These are phyloP conservation scores for Aspergillus ibericus DNA, from an alignment of 2,329 filamentous ascomycete genomes.

Conservation along the genomic window DNA sequence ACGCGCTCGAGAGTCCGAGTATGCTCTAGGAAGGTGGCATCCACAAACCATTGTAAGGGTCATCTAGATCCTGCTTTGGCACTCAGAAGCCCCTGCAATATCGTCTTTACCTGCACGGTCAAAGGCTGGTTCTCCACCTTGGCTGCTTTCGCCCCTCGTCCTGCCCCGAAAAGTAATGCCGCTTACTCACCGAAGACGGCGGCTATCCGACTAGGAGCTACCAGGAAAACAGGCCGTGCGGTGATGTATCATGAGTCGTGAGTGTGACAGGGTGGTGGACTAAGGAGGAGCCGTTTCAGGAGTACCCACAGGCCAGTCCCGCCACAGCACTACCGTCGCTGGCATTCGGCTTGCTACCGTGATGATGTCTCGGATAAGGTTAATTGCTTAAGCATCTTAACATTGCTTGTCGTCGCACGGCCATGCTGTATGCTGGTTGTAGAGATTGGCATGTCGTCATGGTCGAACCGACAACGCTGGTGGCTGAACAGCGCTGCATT, in stretches of 20 bases:
- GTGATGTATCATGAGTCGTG: neutral
- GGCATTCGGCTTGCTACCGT: neutral
- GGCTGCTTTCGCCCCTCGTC: too few species aligned
- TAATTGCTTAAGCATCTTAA: neutral
- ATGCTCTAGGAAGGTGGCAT: too few species aligned
- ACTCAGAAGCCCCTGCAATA: too few species aligned
- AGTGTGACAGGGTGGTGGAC: neutral
- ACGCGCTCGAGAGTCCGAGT: neutral
- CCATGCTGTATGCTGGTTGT: neutral
- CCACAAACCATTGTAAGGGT: too few species aligned
- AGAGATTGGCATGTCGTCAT: neutral
- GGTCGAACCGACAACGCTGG: too few species aligned
- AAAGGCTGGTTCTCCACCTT: too few species aligned
- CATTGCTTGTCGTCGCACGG: neutral
- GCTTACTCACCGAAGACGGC: neutral
- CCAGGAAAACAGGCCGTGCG: neutral
- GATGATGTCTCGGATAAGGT: neutral
- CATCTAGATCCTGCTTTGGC: too few species aligned
- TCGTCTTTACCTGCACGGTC: too few species aligned
- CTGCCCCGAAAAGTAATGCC: too few species aligned
- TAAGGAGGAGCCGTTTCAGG: neutral
- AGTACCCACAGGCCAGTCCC: neutral
- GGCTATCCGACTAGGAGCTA: neutral
- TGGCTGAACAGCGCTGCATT: too few species aligned
- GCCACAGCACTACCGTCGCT: neutral